Conservation (phyloP, 2,329 filamentous ascomycete species). For the Clonostachys chloroleuca region DNA sequence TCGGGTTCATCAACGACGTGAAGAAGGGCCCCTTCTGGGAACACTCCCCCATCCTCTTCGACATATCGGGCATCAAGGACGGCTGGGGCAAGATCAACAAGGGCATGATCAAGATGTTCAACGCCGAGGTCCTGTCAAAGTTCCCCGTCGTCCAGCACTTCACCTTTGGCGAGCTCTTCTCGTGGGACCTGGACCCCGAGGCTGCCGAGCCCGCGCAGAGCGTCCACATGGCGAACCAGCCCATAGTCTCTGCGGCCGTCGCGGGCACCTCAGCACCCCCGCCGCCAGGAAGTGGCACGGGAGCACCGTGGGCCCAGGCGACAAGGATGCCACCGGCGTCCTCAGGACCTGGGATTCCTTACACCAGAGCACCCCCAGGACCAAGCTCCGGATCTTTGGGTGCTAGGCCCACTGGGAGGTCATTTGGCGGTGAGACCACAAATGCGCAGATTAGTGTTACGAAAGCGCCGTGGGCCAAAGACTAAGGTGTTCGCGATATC, state of each 20-base stretch:
- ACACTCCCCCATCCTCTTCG: conserved; percentile 89
- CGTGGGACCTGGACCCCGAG: conserved; percentile 66
- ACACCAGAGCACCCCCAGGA: conserved; percentile 26
- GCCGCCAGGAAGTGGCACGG: conserved; percentile 23
- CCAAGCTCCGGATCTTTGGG: conserved; percentile 16
- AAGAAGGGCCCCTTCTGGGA: conserved; percentile 97
- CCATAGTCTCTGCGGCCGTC: conserved; percentile 12
- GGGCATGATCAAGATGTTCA: conserved; percentile 99
- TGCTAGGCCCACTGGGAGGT: conserved; percentile 5
- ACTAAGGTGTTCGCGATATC: too few relatives aligned
- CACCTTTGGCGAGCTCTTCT: conserved; percentile 75
- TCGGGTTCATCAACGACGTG: conserved; percentile 96
- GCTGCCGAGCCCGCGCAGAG: conserved; percentile 44
- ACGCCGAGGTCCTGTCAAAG: conserved; percentile 91
- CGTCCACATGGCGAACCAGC: conserved; percentile 55
- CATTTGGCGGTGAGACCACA: conserved; percentile 15
- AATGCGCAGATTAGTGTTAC: conserved; percentile 33
- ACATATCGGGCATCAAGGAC: conserved; percentile 84
- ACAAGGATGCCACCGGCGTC: conserved; percentile 28
- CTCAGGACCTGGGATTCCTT: conserved; percentile 28
- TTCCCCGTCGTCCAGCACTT: conserved; percentile 99
- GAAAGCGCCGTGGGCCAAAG: conserved; percentile 40
- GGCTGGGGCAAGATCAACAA: conserved; percentile 99
- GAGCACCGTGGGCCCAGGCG: conserved; percentile 38
- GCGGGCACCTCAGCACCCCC: conserved; percentile 3